Evolutionary conservation across 306 rosid genomes (phyloP), one percentile per base, ranked within the genome.

Genomic region (Cucurbita maxima): DNA sequence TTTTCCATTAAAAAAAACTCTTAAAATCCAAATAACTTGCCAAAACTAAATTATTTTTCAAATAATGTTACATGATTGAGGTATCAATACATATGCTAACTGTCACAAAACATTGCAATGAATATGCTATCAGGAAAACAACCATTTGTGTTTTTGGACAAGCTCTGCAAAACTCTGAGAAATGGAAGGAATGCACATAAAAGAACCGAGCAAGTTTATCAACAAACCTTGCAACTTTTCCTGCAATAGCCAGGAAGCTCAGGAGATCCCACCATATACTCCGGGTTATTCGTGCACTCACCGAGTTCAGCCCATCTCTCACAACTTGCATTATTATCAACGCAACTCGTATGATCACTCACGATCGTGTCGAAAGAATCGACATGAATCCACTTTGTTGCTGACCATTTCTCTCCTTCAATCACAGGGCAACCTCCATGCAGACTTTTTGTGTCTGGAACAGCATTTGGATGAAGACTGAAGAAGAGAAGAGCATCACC

Each of bases 371-470:
- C 96, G 72, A 95, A 95, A 8, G 97, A 84, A 75, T 88, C 93
- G 3, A 95, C 97, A 38, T 88, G 99, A 75, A 91, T 91, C 99
- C 99, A 95, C 81, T 95, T 95, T 7, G 99, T 91, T 71, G 99
- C 97, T 4, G 99, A 95, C 99, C 99, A 95, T 84, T 95, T 95
- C 85, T 95, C 99, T 48, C 99, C 97, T 84, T 95, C 96, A 70
- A 91, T 81, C 72, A 95, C 99, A 4, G 97, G 97, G 82, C 99
- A 95, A 13, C 97, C 97, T 0, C 86, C 97, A 45, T 95, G 99
- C 79, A 95, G 99, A 82, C 99, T 95, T 56, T n/a, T 76, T 9
- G 81, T 44, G 81, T 95, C 97, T 58, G 96, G 96, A 79, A 67
- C 74, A 58, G 97, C 91, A 40, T 77, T 83, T 79, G 97, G 86